Base-by-base conservation (phyloP, 2,329 filamentous ascomycete species). In the Pseudogymnoascus pannorum region DNA sequence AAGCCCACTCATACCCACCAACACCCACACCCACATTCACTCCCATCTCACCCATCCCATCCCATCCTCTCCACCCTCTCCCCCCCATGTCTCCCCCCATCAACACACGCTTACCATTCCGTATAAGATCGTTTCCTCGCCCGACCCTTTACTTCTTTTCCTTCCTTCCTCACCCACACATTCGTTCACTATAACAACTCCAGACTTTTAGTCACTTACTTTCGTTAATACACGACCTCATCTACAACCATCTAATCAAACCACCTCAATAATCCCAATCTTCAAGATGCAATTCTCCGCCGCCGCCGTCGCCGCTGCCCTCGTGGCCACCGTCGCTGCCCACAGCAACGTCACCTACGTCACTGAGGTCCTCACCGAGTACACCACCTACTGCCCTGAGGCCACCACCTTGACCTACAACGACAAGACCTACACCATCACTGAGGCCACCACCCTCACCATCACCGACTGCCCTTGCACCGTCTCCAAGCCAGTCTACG, bases 401-500 rank as follows among this genome's bases (percentile, higher is more conserved):
- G 70, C 81, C 51, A 83, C 81, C 62, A 72, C 72, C 58, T 67
- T 83, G 64, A 74, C 75, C 57, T 73, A 77, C 71, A 75, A 75
- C 64, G 72, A 72, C 63, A 68, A 75, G 61, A 82, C 80, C 67
- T 80, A 80, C 74, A 79, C 76, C 64, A 76, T 81, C 65, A 78
- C 77, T 65, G 74, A 73, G 67, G 76, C 86, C 72, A 87, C 85
- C 73, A 87, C 84, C 73, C 75, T 88, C 75, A 89, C 86, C 78
- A 83, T 89, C 80, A 84, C 84, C 69, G 79, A 87, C 80, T 88
- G 87, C 81, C 83, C 86, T 69, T 88, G 85, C 85, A 89, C 83
- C 72, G 71, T 85, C 75, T 81, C 78, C 77, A 81, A 80, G 77
- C 81, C 83, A 60, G 76, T 85, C 68, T 75, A 76, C 72, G 79